Evolutionary conservation across 2,329 filamentous ascomycete species (phyloP).

Genomic region (Pseudocercospora cruenta): DNA sequence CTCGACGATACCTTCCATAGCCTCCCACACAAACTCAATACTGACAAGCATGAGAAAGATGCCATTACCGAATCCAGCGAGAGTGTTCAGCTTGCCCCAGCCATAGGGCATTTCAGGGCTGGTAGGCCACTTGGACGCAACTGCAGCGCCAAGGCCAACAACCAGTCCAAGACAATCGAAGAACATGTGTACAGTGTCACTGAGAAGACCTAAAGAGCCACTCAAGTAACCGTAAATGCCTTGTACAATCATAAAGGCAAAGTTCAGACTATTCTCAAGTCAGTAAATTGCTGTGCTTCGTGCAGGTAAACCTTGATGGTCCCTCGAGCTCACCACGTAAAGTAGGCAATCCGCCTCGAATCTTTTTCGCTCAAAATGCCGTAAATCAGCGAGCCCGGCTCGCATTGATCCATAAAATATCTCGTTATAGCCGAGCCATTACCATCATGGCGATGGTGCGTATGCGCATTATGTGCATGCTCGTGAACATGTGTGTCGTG

Average conservation of each 20-base stretch:
- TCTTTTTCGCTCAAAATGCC: constrained; percentile 88
- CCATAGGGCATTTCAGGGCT: constrained; percentile 90
- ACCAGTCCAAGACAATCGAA: constrained; percentile 94
- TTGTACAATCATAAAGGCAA: constrained; percentile 92
- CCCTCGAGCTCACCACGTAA: constrained; percentile 71
- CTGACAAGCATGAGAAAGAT: constrained; percentile 95
- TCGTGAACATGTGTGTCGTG: constrained; percentile 36
- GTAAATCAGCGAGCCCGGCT: constrained; percentile 76
- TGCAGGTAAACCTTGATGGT: constrained; percentile 13
- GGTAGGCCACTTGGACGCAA: constrained; percentile 95
- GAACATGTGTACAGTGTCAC: constrained; percentile 99
- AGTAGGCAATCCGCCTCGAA: constrained; percentile 94
- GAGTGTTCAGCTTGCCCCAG: constrained; percentile 93
- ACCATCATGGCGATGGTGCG: constrained; percentile 43
- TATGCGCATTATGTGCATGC: constrained; percentile 36
- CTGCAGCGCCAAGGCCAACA: constrained; percentile 86
- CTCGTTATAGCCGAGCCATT: constrained; percentile 71
- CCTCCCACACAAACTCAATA: constrained; percentile 94
- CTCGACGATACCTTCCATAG: constrained; percentile 81
- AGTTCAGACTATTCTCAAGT: constrained; percentile 71
- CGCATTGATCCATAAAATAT: constrained; percentile 70
- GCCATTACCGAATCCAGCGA: constrained; percentile 95
- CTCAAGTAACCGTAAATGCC: constrained; percentile 92
- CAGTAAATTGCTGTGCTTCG: constrained; percentile 13
- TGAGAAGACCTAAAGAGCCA: constrained; percentile 90